A percentile compares a stretch with the other conserved stretches of the same genome.
These are phyloP conservation scores for Clonostachys byssicola DNA, from an alignment of 2,329 filamentous ascomycete species.

Conservation along the genomic window DNA sequence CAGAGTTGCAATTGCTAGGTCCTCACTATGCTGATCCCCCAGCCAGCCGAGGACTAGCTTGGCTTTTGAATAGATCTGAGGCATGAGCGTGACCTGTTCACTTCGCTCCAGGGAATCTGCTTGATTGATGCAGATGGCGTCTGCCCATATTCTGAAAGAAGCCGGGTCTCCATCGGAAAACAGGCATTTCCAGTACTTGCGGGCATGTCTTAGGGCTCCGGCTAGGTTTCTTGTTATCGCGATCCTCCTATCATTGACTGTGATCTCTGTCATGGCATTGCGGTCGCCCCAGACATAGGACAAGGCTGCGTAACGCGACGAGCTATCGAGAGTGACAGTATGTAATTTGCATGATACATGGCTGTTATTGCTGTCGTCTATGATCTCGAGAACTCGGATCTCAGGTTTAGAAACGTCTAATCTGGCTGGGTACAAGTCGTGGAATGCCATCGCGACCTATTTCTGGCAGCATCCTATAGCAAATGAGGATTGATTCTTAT, in stretches of 20 bases:
- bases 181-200: neutral
- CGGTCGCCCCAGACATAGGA: no score
- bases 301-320: no score
- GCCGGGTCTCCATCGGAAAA: neutral
- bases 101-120: slow-evolving; percentile 1
- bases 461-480: no score
- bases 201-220: neutral
- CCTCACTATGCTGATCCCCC: slow-evolving; percentile 8
- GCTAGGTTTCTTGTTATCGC: neutral
- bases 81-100: slow-evolving; percentile 2
- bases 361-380: no score
- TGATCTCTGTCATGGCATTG: neutral
- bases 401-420: no score
- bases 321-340: no score
- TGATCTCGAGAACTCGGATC: no score
- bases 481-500: no score
- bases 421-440: no score
- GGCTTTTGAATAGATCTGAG: slow-evolving; percentile 11
- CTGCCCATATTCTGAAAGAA: slow-evolving; percentile 1
- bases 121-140: slow-evolving; percentile 5
- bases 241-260: neutral
- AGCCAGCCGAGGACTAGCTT: slow-evolving; percentile 26
- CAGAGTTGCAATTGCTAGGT: neutral
- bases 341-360: no score
- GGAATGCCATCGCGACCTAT: no score